Conservation (phyloP, 2,329 filamentous ascomycete genomes). For the Cladosporium austrohemisphaericum region DNA sequence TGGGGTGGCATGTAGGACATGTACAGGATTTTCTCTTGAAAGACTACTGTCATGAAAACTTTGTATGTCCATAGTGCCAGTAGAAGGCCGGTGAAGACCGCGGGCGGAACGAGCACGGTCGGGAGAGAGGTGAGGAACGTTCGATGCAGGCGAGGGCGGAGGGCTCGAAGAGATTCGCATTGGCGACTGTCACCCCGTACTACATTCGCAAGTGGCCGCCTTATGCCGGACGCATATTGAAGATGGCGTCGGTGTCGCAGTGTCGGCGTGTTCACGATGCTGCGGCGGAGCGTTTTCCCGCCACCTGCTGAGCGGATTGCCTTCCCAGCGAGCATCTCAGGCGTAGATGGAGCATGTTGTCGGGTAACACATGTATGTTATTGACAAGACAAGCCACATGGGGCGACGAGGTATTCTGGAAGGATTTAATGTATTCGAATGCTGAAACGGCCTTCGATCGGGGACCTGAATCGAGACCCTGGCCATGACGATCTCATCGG, state of each 20-base stretch:
- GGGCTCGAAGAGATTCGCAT: too few relatives aligned
- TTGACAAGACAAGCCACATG: too few relatives aligned
- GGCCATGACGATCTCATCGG: background rate
- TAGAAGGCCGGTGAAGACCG: slow-evolving; percentile 63
- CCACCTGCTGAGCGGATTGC: background rate
- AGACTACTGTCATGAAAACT: slow-evolving; percentile 69
- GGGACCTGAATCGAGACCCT: too few relatives aligned
- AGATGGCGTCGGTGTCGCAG: too few relatives aligned
- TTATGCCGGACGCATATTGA: background rate
- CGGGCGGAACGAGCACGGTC: slow-evolving; percentile 58
- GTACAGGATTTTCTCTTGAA: slow-evolving; percentile 80
- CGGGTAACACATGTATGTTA: background rate
- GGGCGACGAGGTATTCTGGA: too few relatives aligned
- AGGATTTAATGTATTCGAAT: too few relatives aligned
- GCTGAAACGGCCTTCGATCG: too few relatives aligned
- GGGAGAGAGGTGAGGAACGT: slow-evolving; percentile 35
- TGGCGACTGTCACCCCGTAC: too few relatives aligned
- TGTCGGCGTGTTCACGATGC: too few relatives aligned
- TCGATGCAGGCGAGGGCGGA: slow-evolving; percentile 9
- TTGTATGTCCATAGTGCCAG: slow-evolving; percentile 61
- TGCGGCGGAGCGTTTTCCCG: background rate
- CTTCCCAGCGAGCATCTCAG: background rate
- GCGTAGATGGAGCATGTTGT: background rate
- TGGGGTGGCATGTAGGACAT: slow-evolving; percentile 73
- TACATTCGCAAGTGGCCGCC: background rate